A percentile compares a stretch with the other conserved stretches of the same genome.
These are phyloP conservation scores for Cladosporium colombiae DNA, from an alignment of 2,329 filamentous ascomycete genomes.

Conservation along the genomic window DNA sequence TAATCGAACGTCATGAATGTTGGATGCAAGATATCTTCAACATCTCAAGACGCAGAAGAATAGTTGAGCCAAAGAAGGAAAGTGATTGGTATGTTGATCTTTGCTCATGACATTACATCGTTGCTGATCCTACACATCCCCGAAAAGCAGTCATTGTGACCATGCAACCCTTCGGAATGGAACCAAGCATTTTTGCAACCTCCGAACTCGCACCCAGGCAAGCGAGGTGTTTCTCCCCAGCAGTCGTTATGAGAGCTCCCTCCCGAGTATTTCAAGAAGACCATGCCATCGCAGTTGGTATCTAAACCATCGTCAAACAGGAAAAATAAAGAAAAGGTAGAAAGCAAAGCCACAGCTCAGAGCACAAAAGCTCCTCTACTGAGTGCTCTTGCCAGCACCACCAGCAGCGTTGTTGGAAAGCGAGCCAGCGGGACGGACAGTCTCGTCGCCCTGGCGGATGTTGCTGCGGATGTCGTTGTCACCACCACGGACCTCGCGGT, in stretches of 20 bases:
- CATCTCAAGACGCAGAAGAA: neutral
- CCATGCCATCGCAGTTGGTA: neutral
- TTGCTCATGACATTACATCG: conserved; percentile 19
- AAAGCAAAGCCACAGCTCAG: neutral
- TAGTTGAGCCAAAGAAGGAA: neutral
- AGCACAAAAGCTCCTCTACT: neutral
- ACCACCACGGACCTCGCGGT: conserved; percentile 42
- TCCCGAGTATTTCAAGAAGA: neutral
- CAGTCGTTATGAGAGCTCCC: neutral
- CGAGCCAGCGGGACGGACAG: conserved; percentile 24
- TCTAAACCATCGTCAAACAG: conserved; percentile 1
- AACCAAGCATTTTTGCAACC: neutral
- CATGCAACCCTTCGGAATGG: neutral
- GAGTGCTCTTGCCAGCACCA: conserved; percentile 23
- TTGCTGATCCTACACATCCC: conserved; percentile 11
- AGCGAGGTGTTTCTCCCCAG: neutral
- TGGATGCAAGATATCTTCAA: neutral
- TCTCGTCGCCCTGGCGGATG: conserved; percentile 40
- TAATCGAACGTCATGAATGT: neutral
- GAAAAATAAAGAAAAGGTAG: neutral
- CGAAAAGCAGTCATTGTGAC: neutral
- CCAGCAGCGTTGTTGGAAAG: conserved; percentile 20
- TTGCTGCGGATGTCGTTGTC: conserved; percentile 45
- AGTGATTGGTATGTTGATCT: neutral
- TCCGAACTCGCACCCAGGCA: neutral